A percentile compares a stretch with the other conserved stretches of the same genome.
Evolutionary conservation across 2,329 filamentous ascomycete species (phyloP).

Genomic region (Triangularia verruculosa): DNA sequence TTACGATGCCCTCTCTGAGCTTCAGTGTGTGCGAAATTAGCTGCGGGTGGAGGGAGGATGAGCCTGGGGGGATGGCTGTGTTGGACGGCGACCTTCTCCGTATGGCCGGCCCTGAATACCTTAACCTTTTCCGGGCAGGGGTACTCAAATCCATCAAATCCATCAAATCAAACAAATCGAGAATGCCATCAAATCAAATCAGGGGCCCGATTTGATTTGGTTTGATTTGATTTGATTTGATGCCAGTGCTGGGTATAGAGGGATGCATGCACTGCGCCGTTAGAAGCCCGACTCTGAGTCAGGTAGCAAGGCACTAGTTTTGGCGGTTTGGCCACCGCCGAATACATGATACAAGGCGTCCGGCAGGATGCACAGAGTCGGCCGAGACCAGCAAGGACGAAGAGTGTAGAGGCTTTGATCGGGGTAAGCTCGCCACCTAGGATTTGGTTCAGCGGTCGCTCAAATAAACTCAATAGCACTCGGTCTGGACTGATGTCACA

Average conservation of each 20-base stretch:
- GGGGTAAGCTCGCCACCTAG: no score
- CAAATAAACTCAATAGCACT: no score
- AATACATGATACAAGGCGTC: no score
- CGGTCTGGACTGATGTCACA: no score
- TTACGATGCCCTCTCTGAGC: not conserved
- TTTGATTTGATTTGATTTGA: conserved; percentile 5
- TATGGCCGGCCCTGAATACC: conserved; percentile 1
- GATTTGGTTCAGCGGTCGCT: no score
- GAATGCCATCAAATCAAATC: conserved; percentile 10
- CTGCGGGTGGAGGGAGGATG: conserved; percentile 7
- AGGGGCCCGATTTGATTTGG: not conserved
- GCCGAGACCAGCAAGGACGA: no score
- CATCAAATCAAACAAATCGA: conserved; percentile 5
- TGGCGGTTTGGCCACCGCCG: no score
- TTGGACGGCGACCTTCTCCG: not conserved
- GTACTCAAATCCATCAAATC: conserved; percentile 9
- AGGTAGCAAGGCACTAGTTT: no score
- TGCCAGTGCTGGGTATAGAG: not conserved
- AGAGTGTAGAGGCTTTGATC: no score
- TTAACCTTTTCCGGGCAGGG: conserved; percentile 8
- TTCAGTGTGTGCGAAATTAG: conserved; percentile 5
- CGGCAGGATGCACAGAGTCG: no score
- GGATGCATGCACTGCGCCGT: no score
- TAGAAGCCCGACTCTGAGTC: no score
- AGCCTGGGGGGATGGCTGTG: not conserved